These are phyloP conservation scores for Solanum tarijense DNA, from an alignment of 257 asterid genomes.

Conservation along the genomic window DNA sequence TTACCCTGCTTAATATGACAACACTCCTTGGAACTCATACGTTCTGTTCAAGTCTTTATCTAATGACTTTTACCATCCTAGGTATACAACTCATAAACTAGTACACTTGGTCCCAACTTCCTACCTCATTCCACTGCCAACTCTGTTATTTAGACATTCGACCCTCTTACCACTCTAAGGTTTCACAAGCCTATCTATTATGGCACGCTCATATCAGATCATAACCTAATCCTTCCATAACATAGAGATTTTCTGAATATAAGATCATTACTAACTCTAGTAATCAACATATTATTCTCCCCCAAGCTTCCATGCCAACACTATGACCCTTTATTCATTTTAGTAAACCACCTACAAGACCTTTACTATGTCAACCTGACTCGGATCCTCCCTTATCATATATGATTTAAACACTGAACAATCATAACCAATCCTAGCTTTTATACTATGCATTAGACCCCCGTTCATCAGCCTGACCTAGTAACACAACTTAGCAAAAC, in stretches of 20 bases:
- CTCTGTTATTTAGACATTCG: background rate
- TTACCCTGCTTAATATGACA: no score
- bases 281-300: background rate
- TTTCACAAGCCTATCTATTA: background rate
- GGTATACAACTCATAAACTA: background rate
- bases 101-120: no score
- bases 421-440: background rate
- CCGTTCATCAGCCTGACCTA: background rate
- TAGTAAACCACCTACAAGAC: background rate
- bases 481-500: background rate
- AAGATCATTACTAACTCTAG: background rate
- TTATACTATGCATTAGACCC: background rate
- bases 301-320: background rate
- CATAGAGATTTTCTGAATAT: no score
- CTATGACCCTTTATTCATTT: background rate
- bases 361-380: background rate
- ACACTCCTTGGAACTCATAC: background rate
- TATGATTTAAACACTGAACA: background rate
- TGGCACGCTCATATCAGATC: background rate
- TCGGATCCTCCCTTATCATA: background rate
- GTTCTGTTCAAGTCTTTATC: background rate
- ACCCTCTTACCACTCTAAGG: background rate
- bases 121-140: background rate
- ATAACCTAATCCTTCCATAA: background rate
- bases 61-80: no score